Base-by-base conservation (phyloP, 2,329 filamentous ascomycete species). In the Paecilomyces fulvus region DNA sequence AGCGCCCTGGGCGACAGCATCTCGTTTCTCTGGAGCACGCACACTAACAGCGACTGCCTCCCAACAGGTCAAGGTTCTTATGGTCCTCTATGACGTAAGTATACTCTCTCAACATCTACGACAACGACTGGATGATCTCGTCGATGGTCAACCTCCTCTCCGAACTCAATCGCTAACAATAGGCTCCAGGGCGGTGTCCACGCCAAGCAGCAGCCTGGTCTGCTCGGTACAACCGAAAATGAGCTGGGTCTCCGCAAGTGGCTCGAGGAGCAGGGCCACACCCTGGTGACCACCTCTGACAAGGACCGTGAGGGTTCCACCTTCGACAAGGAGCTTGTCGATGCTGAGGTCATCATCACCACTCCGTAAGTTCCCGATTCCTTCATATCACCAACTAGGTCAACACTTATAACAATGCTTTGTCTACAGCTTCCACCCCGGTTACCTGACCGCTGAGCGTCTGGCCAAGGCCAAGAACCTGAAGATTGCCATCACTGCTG, bases 381-480 rank as follows among this genome's bases (percentile, higher is more conserved):
- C 25, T 28, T 7, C 25, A 7, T 5, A 28, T 5, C 25, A 28
- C 25, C 25, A 28, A 28, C 25, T 7, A 28, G 25, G 4, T 5
- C 25, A 28, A 1, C 25, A 23, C 14, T 25, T 25, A 37, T 2
- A 17, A 17, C 17, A 31, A 14, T 9, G 21, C 14, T 14, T 23
- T 3, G 23, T 49, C 48, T 54, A 55, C 66, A 95, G 90, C 72
- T 97, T 97, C 87, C 92, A 97, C 82, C 92, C 92, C 55, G 94
- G 92, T 63, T 99, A 99, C 82, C 88, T 99, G 58, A 97, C 89
- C 52, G 90, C 90, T 55, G 92, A 97, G 81, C 92, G 94, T 72
- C 86, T 99, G 56, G 90, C 90, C 69, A 95, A 94, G 81, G 94
- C 94, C 65, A 97, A 97, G 88, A 97, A 99, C 58, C 88, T 99